Conservation (phyloP, 1,284 basidiomycete species). For the Trichosporon sp. region DNA sequence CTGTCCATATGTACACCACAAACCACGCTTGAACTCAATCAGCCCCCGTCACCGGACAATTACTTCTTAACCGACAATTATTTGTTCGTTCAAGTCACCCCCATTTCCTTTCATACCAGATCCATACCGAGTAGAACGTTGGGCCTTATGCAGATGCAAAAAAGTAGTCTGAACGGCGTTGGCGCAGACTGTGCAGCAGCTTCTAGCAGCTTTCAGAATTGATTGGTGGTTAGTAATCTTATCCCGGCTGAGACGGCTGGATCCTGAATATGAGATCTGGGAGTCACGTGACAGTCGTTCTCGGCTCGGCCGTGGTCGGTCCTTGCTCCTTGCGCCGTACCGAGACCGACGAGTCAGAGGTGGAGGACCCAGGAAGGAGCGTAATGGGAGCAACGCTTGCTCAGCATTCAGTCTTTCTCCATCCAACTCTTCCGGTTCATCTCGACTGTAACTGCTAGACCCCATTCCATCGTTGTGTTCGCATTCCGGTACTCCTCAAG, state of each 20-base stretch:
- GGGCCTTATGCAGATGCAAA: conserved; percentile 5
- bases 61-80: not conserved
- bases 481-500: not conserved
- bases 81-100: conserved; percentile 4
- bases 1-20: conserved; percentile 1
- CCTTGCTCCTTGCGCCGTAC: not conserved
- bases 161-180: not conserved
- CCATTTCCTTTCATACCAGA: conserved; percentile 5
- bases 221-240: not conserved
- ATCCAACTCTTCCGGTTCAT: not conserved
- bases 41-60: not conserved
- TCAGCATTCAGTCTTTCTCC: not conserved
- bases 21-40: not conserved
- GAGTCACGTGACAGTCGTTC: not conserved
- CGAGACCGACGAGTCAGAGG: conserved; percentile 3
- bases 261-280: not conserved
- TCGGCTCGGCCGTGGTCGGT: conserved; percentile 6
- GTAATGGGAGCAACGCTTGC: conserved; percentile 2
- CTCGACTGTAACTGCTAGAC: not conserved
- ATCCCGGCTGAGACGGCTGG: not conserved
- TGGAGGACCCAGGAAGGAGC: not conserved
- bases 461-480: not conserved
- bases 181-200: not conserved
- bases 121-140: not conserved
- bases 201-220: not conserved